Evolutionary conservation across 2,329 filamentous ascomycete genomes (phyloP).

Genomic region (Xylariaceae sp.): DNA sequence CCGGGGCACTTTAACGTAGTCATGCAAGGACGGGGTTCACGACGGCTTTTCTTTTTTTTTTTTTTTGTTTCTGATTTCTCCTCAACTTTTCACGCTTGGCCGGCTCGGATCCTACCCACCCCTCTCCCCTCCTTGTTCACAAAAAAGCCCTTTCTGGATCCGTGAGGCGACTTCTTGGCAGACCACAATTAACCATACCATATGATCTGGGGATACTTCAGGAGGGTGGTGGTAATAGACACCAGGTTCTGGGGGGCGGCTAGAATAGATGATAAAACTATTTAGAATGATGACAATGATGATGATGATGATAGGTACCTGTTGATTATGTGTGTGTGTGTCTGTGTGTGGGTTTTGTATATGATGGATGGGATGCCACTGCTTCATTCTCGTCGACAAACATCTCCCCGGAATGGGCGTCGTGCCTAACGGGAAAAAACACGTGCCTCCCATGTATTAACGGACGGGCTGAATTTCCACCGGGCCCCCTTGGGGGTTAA

Average conservation of each 20-base stretch:
- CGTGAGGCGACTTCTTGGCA: not conserved
- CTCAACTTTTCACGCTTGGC: not conserved
- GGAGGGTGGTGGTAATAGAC: too few species aligned
- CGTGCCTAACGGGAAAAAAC: slow-evolving; percentile 16
- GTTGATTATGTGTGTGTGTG: too few species aligned
- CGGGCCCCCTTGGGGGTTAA: slow-evolving; percentile 3
- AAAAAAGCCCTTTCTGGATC: not conserved
- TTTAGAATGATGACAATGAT: too few species aligned
- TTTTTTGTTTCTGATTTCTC: not conserved
- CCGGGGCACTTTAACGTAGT: too few species aligned
- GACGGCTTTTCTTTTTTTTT: not conserved
- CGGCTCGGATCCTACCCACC: not conserved
- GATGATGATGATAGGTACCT: too few species aligned
- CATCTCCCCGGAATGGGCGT: slow-evolving; percentile 15
- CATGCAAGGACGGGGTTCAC: not conserved
- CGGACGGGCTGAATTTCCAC: not conserved
- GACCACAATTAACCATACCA: not conserved
- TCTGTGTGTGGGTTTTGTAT: too few species aligned
- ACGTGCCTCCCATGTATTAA: slow-evolving; percentile 5
- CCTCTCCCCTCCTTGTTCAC: not conserved
- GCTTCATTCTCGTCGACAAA: too few species aligned
- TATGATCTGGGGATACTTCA: too few species aligned
- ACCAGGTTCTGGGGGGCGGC: too few species aligned
- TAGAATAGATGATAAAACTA: too few species aligned
- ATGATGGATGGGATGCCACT: too few species aligned